These are phyloP conservation scores for Trametes cingulata DNA, from an alignment of 768 basidiomycete genomes.

Conservation along the genomic window DNA sequence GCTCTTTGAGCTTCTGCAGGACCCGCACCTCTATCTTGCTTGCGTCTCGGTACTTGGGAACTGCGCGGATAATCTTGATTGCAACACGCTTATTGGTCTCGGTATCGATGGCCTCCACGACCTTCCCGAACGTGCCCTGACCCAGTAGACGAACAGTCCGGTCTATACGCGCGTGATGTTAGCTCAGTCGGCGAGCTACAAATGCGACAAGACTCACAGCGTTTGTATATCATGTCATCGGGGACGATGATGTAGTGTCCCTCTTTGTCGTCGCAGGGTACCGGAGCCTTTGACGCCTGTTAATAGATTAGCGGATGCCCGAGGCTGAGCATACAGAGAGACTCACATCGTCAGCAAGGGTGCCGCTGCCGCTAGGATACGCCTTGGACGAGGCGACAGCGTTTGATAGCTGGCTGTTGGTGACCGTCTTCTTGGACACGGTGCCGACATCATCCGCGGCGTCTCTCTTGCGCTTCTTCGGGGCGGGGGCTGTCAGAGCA, in stretches of 20 bases:
- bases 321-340: constrained; percentile 18
- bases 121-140: constrained; percentile 99
- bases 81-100: constrained; percentile 79
- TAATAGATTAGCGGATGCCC: constrained; percentile 22
- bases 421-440: constrained; percentile 62
- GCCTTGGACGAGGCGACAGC: constrained; percentile 55
- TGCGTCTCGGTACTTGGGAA: constrained; percentile 98
- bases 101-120: constrained; percentile 89
- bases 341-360: constrained; percentile 69
- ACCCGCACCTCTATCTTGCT: constrained; percentile 98
- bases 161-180: constrained; percentile 52
- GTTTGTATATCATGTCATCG: constrained; percentile 83
- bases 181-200: neutral
- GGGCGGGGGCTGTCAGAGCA: constrained; percentile 63
- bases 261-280: constrained; percentile 94
- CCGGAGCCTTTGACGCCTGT: constrained; percentile 64
- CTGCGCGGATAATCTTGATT: constrained; percentile 98
- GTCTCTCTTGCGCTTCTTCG: constrained; percentile 86
- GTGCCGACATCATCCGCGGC: constrained; percentile 71
- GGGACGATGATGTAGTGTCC: constrained; percentile 96
- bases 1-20: constrained; percentile 84
- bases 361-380: constrained; percentile 67
- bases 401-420: constrained; percentile 51
- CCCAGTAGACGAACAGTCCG: constrained; percentile 89
- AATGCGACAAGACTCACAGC: constrained; percentile 57